Percentiles rank a stretch among this genome's conserved stretches.
phyloP scores from a whole-genome alignment of 257 asterid species.

The Plantago elongata region DNA sequence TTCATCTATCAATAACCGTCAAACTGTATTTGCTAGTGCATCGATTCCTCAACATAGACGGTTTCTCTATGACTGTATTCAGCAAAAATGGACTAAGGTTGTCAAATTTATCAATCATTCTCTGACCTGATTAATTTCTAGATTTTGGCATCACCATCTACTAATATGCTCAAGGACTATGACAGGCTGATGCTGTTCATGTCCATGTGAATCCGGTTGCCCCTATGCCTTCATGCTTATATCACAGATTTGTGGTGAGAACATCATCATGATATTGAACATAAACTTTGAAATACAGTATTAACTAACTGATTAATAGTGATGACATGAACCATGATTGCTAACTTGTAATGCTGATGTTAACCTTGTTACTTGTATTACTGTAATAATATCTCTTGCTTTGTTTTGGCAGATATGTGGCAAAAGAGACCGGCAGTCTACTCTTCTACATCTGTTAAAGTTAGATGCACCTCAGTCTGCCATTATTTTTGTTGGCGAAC shows the following conservation, averaged over 20 bases:
- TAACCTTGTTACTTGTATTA: slow-evolving; percentile 2
- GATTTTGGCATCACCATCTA: slow-evolving; percentile 15
- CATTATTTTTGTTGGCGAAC: slow-evolving; percentile 83
- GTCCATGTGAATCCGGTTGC: slow-evolving; percentile 71
- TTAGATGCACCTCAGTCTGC: slow-evolving; percentile 80
- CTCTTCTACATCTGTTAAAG: slow-evolving; percentile 57
- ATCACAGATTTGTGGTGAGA: slow-evolving; percentile 88
- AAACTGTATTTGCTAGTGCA: slow-evolving; percentile 90
- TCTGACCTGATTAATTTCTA: not conserved
- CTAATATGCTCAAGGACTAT: slow-evolving; percentile 22
- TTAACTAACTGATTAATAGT: slow-evolving; percentile 1
- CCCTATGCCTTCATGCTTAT: slow-evolving; percentile 86
- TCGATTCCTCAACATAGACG: slow-evolving; percentile 89
- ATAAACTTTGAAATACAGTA: slow-evolving; percentile 2
- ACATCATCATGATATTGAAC: slow-evolving; percentile 4
- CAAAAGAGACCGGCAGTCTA: slow-evolving; percentile 54
- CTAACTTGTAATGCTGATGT: slow-evolving; percentile 1
- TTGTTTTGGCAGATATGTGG: slow-evolving; percentile 52
- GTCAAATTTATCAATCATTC: slow-evolving; percentile 15
- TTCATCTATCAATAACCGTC: slow-evolving; percentile 70
- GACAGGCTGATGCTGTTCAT: slow-evolving; percentile 73
- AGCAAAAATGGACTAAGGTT: slow-evolving; percentile 97
- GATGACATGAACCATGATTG: not conserved
- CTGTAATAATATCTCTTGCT: slow-evolving; percentile 16
- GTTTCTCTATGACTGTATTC: slow-evolving; percentile 73